Evolutionary conservation across 208 protist genomes (phyloP).

Genomic region (Wallacemonas rigidus): DNA sequence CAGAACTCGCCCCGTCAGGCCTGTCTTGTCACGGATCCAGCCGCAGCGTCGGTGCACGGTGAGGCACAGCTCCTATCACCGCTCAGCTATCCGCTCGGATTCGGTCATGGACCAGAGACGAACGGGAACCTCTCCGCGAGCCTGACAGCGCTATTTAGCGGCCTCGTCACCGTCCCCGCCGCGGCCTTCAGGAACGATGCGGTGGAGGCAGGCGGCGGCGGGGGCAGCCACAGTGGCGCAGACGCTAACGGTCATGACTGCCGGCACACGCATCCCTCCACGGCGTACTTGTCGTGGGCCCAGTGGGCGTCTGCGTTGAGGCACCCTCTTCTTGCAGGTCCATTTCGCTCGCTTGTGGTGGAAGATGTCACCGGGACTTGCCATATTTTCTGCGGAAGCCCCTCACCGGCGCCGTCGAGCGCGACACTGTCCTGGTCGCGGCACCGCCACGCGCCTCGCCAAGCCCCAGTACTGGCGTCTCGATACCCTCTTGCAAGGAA

Average conservation of each 20-base stretch:
- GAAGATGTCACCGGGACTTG: constrained; percentile 42
- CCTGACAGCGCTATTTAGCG: constrained; percentile 4
- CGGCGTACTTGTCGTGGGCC: constrained; percentile 10
- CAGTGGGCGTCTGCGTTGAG: constrained; percentile 9
- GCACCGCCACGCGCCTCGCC: constrained; percentile 23
- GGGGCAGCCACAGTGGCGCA: background rate
- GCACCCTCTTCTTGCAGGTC: constrained; percentile 25
- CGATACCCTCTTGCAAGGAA: background rate
- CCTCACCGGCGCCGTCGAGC: constrained; percentile 5
- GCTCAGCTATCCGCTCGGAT: background rate
- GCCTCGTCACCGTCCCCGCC: background rate
- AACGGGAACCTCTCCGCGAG: background rate
- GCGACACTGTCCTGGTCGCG: constrained; percentile 27
- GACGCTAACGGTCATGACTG: background rate
- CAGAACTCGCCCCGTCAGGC: background rate
- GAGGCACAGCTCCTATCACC: background rate
- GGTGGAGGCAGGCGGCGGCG: background rate
- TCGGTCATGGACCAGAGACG: background rate
- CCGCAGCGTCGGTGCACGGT: background rate
- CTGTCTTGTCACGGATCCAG: background rate
- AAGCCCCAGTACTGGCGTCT: background rate
- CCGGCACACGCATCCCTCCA: background rate
- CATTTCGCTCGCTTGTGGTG: constrained; percentile 25
- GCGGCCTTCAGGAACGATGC: background rate
- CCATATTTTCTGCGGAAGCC: constrained; percentile 36